Conservation (phyloP, 108 stramenopile species). For the Cyclotella kingstonii region DNA sequence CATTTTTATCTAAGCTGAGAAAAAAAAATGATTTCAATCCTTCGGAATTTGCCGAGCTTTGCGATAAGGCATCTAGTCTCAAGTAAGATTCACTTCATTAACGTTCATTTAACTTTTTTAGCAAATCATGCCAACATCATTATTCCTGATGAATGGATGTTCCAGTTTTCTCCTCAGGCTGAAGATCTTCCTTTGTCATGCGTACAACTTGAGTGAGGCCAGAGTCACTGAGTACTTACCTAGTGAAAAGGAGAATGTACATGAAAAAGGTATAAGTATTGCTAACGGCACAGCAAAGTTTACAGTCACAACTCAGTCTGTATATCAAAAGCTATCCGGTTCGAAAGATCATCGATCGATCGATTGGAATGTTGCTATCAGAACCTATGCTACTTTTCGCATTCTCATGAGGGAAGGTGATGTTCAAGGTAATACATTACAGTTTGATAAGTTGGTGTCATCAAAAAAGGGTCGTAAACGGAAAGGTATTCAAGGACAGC, state of each 20-base stretch:
- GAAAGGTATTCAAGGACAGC: no score
- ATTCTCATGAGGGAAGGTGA: conserved; percentile 21
- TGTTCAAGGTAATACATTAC: not conserved
- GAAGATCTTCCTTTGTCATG: conserved; percentile 63
- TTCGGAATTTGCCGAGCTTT: conserved; percentile 50
- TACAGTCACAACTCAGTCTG: conserved; percentile 13
- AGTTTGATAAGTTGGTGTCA: conserved; percentile 4
- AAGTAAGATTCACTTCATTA: conserved; percentile 9
- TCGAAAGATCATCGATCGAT: conserved; percentile 2
- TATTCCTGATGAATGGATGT: not conserved
- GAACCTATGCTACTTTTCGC: conserved; percentile 28
- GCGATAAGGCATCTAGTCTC: conserved; percentile 57
- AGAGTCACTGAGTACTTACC: conserved; percentile 71
- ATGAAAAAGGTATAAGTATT: conserved; percentile 38
- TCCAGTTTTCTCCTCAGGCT: conserved; percentile 60
- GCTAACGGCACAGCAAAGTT: conserved; percentile 19
- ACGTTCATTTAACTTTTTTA: not conserved
- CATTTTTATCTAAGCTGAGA: conserved; percentile 14
- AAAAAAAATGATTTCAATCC: conserved; percentile 41
- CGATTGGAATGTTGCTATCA: conserved; percentile 34
- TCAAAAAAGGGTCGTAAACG: conserved; percentile 10
- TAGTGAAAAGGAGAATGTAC: conserved; percentile 55
- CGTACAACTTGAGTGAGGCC: conserved; percentile 71
- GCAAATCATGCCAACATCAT: not conserved
- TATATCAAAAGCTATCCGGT: conserved; percentile 3